Evolutionary conservation across 2,329 filamentous ascomycete species (phyloP).

Genomic region (Tricladium varicosporioides): DNA sequence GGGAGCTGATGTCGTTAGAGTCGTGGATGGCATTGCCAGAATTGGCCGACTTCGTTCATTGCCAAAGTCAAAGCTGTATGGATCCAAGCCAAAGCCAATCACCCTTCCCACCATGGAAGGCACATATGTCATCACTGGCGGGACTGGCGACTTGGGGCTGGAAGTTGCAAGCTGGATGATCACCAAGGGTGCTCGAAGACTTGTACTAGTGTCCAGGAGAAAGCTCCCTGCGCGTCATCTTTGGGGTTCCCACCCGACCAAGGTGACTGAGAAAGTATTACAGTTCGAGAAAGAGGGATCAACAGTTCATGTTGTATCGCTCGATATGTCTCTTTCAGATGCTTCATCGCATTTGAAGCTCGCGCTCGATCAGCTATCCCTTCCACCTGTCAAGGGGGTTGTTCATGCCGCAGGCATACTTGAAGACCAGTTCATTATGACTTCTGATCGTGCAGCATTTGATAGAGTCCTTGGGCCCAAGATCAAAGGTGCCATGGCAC

Average conservation of each 20-base stretch:
- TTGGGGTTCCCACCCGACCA: slow-evolving; percentile 28
- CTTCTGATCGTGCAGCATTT: slow-evolving; percentile 33
- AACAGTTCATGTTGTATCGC: slow-evolving; percentile 32
- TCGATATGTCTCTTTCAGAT: slow-evolving; percentile 36
- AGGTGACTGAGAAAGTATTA: slow-evolving; percentile 28
- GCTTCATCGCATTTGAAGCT: slow-evolving; percentile 24
- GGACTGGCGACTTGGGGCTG: slow-evolving; percentile 41
- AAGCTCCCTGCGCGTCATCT: slow-evolving; percentile 35
- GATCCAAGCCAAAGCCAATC: no score
- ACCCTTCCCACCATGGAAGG: no score
- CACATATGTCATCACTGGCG: slow-evolving; percentile 44
- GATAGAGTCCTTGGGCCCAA: slow-evolving; percentile 35
- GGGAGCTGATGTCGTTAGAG: slow-evolving; percentile 37
- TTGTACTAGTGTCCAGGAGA: slow-evolving; percentile 41
- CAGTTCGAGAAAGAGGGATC: slow-evolving; percentile 35
- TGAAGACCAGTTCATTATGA: slow-evolving; percentile 37
- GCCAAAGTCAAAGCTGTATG: slow-evolving; percentile 18
- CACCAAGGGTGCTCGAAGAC: slow-evolving; percentile 40
- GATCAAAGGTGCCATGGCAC: slow-evolving; percentile 31
- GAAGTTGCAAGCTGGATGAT: slow-evolving; percentile 38
- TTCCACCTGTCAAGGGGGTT: slow-evolving; percentile 41
- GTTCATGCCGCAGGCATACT: slow-evolving; percentile 41
- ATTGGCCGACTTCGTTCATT: slow-evolving; percentile 34
- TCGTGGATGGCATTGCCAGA: slow-evolving; percentile 38
- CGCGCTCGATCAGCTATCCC: slow-evolving; percentile 33